Conservation (phyloP, 441 rosid species). For the Eugenia klotzschiana region DNA sequence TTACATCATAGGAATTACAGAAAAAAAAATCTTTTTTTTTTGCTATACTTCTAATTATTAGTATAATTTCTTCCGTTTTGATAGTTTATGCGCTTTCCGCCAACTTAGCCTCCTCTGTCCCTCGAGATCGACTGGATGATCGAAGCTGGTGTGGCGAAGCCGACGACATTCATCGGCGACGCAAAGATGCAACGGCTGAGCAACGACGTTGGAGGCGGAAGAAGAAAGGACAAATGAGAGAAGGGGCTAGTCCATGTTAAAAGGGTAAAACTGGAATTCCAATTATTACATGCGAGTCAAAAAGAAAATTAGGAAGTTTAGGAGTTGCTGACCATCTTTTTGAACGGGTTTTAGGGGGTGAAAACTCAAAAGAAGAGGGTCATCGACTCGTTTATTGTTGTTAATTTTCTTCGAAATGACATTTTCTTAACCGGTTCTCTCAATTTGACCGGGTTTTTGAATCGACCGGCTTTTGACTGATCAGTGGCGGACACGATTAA, state of each 20-base stretch:
- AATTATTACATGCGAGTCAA: background rate
- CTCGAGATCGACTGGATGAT: background rate
- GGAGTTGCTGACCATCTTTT: background rate
- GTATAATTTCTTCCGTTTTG: no score
- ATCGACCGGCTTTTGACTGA: background rate
- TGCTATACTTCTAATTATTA: no score
- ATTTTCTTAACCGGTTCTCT: background rate
- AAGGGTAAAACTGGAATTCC: background rate
- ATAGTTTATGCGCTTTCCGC: no score
- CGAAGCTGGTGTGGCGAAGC: background rate
- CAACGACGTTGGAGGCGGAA: accelerated
- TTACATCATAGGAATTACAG: no score
- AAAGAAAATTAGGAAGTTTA: background rate
- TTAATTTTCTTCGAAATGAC: background rate
- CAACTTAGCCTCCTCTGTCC: no score
- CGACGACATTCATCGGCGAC: background rate
- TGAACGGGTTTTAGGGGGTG: background rate
- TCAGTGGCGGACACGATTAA: background rate
- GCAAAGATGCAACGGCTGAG: background rate
- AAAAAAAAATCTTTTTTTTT: no score
- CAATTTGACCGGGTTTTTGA: background rate
- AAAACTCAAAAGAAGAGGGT: background rate
- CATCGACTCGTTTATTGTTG: background rate
- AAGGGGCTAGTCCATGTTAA: background rate
- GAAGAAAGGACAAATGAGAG: background rate